A percentile compares a stretch with the other conserved stretches of the same genome.
phyloP scores from a whole-genome alignment of 495 filamentous ascomycete species.

The Penicillium canescens region DNA sequence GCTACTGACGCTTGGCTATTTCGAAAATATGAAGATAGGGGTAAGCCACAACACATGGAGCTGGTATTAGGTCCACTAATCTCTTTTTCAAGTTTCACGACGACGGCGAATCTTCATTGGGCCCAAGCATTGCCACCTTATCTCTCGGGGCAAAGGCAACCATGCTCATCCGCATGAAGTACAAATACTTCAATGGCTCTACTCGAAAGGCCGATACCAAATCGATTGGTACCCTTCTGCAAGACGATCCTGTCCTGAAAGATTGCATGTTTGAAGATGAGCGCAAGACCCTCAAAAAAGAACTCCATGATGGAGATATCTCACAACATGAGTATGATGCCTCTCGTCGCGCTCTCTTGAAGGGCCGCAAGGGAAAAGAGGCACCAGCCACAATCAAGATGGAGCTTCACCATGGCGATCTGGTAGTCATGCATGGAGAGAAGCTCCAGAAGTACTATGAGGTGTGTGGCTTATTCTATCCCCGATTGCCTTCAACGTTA shows the following conservation, averaged over 20 bases:
- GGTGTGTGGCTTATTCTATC: slow-evolving; percentile 36
- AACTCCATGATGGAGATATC: slow-evolving; percentile 22
- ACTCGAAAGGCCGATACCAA: slow-evolving; percentile 21
- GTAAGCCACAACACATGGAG: slow-evolving; percentile 45
- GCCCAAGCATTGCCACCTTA: slow-evolving; percentile 72
- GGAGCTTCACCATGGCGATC: slow-evolving; percentile 71
- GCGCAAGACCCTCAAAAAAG: slow-evolving; percentile 37
- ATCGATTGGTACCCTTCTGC: neutral
- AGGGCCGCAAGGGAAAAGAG: slow-evolving; percentile 13
- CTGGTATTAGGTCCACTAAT: neutral
- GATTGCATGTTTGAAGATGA: slow-evolving; percentile 40
- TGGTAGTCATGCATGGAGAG: slow-evolving; percentile 79
- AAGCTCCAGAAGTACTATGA: slow-evolving; percentile 72
- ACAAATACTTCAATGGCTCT: slow-evolving; percentile 46
- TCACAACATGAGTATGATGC: slow-evolving; percentile 19
- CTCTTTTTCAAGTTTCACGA: slow-evolving; percentile 55
- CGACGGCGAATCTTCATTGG: slow-evolving; percentile 76
- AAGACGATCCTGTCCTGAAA: slow-evolving; percentile 29
- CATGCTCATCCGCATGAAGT: slow-evolving; percentile 74
- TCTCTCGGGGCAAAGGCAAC: slow-evolving; percentile 68
- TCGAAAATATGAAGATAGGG: slow-evolving; percentile 65
- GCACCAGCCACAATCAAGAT: slow-evolving; percentile 28
- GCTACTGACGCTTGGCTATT: slow-evolving; percentile 71
- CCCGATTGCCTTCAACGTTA: neutral
- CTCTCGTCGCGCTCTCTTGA: slow-evolving; percentile 8